Base-by-base conservation (phyloP, 1,284 basidiomycete genomes). In the Papiliotrema fonsecae region DNA sequence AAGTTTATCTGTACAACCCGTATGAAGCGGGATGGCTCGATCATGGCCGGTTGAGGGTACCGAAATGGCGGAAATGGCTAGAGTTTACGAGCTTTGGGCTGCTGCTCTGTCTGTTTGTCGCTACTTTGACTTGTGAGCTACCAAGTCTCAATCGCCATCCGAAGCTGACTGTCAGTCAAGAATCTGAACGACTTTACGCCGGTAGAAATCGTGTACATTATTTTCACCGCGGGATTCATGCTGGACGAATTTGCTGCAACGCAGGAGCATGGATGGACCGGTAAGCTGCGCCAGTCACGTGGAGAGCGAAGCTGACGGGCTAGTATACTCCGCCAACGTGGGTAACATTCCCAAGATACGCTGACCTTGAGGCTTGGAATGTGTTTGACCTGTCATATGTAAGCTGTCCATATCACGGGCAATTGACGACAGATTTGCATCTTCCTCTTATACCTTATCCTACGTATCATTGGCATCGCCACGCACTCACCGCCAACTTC, bases 321-420 rank as follows among this genome's bases (percentile, higher is more conserved):
- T 58, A 87, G 87, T 91, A 46, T 89, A 89, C 66, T 80, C 87
- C 38, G 86, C 87, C 19, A 88, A 87, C 64, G 87, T 87, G 65
- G 61, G 72, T 56, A n/a, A 6, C n/a, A 10, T 24, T 32, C 27
- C 14, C n/a, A 16, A 22, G 11, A 19, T n/a, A 24, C 11, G 27
- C 55, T 49, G 37, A 53, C 27, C 22, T 4, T 60, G 84, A 82
- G 88, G 67, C 70, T 13, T 92, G 88, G 88, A 92, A 90, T 65
- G 83, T 83, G 1, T 89, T 92, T 58, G 90, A 92, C 65, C 81
- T 87, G 5, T 76, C 81, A 0, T 91, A 88, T 69, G 79, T 64
- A 34, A 30, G 58, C 49, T 18, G 7, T 14, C 41, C 6, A n/a
- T 19, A 37, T 27, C 26, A 37, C 22, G n/a, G n/a, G n/a, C n/a